phyloP scores from a whole-genome alignment of 2,329 filamentous ascomycete species.

The Furcasterigmium sp. region DNA sequence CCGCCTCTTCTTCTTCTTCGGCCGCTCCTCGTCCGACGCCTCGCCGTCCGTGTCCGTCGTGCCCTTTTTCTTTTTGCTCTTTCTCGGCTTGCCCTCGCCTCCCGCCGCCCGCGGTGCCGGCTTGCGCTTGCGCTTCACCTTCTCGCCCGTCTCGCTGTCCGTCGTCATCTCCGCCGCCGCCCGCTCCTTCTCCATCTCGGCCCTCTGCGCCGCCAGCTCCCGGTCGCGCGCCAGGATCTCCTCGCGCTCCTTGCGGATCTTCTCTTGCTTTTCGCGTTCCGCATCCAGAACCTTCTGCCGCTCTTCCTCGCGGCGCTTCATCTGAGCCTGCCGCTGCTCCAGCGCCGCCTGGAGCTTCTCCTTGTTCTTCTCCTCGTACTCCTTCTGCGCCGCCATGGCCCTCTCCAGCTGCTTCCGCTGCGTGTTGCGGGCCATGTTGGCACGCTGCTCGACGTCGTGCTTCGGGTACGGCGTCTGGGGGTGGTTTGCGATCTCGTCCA shows the following conservation, averaged over 20 bases:
- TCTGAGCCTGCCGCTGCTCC: constrained; percentile 73
- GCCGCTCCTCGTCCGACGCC: constrained; percentile 42
- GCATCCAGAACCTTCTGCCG: constrained; percentile 61
- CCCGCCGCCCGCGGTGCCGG: constrained; percentile 27
- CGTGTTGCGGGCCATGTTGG: constrained; percentile 95
- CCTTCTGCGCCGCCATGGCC: constrained; percentile 75
- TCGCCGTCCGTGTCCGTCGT: constrained; percentile 36
- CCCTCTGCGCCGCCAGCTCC: constrained; percentile 63
- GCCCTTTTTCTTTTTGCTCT: constrained; percentile 56
- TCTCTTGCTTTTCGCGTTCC: constrained; percentile 69
- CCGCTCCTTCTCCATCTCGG: constrained; percentile 63
- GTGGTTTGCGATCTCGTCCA: constrained; percentile 58
- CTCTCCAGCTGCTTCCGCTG: constrained; percentile 88
- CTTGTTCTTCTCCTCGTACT: constrained; percentile 91
- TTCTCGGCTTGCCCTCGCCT: constrained; percentile 36
- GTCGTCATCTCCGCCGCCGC: constrained; percentile 76
- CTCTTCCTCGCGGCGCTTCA: constrained; percentile 72
- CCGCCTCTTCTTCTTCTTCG: constrained; percentile 56
- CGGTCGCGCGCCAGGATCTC: constrained; percentile 74
- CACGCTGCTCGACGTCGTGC: constrained; percentile 86
- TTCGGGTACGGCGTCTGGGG: constrained; percentile 80
- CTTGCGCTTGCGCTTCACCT: constrained; percentile 72
- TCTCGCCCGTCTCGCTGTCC: constrained; percentile 77
- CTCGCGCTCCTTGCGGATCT: constrained; percentile 81
- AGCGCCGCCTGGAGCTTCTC: constrained; percentile 79